A percentile compares a stretch with the other conserved stretches of the same genome.
These are phyloP conservation scores for Aquanectria penicillioides DNA, from an alignment of 2,329 filamentous ascomycete species.

Conservation along the genomic window DNA sequence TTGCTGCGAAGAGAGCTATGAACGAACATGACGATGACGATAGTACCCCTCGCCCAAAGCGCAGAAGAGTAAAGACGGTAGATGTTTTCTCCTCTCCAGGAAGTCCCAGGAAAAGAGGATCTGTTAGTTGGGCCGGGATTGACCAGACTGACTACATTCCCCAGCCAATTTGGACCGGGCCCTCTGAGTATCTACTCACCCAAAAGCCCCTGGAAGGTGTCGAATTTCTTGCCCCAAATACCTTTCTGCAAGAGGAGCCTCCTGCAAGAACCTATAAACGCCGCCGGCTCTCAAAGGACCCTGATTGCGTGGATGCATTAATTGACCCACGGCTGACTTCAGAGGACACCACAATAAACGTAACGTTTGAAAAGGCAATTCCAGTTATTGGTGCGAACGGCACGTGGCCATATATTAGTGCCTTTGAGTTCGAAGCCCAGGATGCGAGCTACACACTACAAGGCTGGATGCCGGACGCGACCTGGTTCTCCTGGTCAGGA, in stretches of 20 bases:
- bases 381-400: constrained; percentile 39
- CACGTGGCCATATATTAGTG: constrained; percentile 45
- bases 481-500: constrained; percentile 48
- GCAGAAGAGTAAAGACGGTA: constrained; percentile 31
- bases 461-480: constrained; percentile 55
- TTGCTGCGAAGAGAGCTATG: constrained; percentile 45
- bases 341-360: constrained; percentile 1
- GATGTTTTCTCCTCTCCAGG: constrained; percentile 5
- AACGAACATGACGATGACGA: constrained; percentile 37
- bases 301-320: neutral
- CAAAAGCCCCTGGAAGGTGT: constrained; percentile 36
- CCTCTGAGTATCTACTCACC: constrained; percentile 24
- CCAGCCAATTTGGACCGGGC: constrained; percentile 29
- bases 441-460: constrained; percentile 53
- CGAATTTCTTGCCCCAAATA: constrained; percentile 56
- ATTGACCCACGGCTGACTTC: constrained; percentile 18
- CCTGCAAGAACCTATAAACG: constrained; percentile 11
- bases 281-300: constrained; percentile 8
- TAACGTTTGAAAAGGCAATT: constrained; percentile 35
- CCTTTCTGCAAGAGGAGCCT: constrained; percentile 47
- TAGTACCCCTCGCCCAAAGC: constrained; percentile 31
- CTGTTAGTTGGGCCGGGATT: constrained; percentile 19
- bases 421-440: constrained; percentile 49
- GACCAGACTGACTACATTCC: constrained; percentile 25
- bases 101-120: constrained; percentile 18